These are phyloP conservation scores for Pulicaria dysenterica DNA, from an alignment of 129 eudicot genomes.

Conservation along the genomic window DNA sequence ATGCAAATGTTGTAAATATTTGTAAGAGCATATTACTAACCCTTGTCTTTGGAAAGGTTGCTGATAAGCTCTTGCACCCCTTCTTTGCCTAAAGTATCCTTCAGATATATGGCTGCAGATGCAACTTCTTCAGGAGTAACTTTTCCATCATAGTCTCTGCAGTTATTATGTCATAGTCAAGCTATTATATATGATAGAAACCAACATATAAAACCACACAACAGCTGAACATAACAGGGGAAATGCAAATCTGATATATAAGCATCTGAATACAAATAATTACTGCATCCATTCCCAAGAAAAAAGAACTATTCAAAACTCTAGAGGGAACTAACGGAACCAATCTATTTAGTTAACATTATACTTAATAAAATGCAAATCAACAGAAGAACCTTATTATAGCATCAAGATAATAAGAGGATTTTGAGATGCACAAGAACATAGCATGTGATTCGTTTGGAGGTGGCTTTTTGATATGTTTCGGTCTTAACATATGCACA, in stretches of 20 bases:
- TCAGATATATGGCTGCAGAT: constrained; percentile 88
- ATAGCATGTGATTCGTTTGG: too few relatives aligned
- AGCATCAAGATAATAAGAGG: background rate
- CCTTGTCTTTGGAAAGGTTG: constrained; percentile 88
- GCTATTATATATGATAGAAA: background rate
- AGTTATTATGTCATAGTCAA: background rate
- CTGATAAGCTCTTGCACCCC: constrained; percentile 91
- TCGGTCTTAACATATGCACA: too few relatives aligned
- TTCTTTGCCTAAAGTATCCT: constrained; percentile 89
- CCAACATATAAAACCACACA: background rate
- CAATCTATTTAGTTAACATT: background rate
- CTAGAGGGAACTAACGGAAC: background rate
- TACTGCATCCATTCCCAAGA: background rate
- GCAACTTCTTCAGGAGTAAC: constrained; percentile 98
- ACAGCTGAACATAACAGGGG: background rate
- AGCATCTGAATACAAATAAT: background rate
- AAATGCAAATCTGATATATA: constrained; percentile 9
- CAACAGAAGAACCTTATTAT: background rate
- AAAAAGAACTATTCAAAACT: constrained; percentile 5
- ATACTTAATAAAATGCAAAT: background rate
- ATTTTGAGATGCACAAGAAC: too few relatives aligned
- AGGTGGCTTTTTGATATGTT: too few relatives aligned
- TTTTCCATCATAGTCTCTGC: constrained; percentile 96
- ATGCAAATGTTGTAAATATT: constrained; percentile 12
- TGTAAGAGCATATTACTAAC: constrained; percentile 41